phyloP scores from a whole-genome alignment of 805 yeast genomes.

The Ogataea neopini region DNA sequence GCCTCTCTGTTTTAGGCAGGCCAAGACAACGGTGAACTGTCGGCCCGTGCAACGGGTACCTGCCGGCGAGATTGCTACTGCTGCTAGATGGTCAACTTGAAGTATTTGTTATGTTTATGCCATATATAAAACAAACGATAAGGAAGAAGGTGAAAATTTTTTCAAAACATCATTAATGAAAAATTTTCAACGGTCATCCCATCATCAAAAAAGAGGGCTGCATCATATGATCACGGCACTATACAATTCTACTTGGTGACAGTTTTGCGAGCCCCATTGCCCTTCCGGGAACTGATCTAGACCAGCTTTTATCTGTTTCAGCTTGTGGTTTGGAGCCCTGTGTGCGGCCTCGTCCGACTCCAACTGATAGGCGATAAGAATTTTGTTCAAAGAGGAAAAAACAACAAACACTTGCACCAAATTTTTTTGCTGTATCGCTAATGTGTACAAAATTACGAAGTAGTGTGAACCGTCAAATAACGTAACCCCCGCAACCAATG shows the following conservation, averaged over 20 bases:
- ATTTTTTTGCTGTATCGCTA: too few relatives aligned
- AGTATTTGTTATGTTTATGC: not conserved
- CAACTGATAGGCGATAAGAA: not conserved
- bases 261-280: not conserved
- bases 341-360: not conserved
- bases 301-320: not conserved
- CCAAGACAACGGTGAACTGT: not conserved
- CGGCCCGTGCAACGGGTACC: conserved; percentile 2
- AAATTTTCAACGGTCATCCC: not conserved
- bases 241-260: too few relatives aligned
- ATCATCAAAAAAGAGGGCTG: not conserved
- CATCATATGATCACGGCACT: too few relatives aligned
- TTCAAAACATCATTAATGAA: not conserved
- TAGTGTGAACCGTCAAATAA: too few relatives aligned
- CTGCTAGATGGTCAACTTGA: not conserved
- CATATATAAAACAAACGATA: not conserved
- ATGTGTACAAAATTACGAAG: too few relatives aligned
- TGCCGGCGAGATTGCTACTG: not conserved
- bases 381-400: not conserved
- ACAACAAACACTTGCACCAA: not conserved
- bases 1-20: not conserved
- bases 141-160: not conserved
- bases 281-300: not conserved
- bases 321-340: not conserved
- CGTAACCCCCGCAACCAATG: not conserved